Evolutionary conservation across 2,329 filamentous ascomycete species (phyloP).

Genomic region (Sporothrix sp.): DNA sequence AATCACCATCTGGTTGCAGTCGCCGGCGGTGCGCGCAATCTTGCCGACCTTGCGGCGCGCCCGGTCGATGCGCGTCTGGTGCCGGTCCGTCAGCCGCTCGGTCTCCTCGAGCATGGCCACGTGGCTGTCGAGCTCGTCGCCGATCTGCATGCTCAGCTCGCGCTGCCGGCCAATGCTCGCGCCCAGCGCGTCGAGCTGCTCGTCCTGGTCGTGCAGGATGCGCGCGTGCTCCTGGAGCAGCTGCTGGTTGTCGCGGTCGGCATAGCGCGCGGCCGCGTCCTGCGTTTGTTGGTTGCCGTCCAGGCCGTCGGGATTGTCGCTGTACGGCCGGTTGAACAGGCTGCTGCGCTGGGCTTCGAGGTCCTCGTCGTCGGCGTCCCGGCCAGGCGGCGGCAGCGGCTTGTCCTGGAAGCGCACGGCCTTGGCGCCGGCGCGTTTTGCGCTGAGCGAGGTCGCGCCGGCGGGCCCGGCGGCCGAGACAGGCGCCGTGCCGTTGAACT

Average conservation of each 20-base stretch:
- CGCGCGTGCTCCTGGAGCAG: constrained; percentile 76
- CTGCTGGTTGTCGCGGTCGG: constrained; percentile 64
- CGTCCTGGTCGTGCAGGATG: constrained; percentile 81
- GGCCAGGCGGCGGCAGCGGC: constrained; percentile 45
- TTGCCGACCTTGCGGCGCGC: constrained; percentile 63
- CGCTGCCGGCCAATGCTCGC: constrained; percentile 79
- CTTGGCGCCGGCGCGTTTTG: constrained; percentile 46
- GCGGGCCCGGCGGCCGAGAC: constrained; percentile 30
- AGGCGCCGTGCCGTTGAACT: constrained; percentile 60
- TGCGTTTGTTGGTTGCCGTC: constrained; percentile 52
- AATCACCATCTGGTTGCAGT: constrained; percentile 78
- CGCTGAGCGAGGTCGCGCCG: constrained; percentile 21
- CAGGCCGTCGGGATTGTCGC: constrained; percentile 58
- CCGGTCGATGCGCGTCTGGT: constrained; percentile 64
- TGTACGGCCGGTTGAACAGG: constrained; percentile 49
- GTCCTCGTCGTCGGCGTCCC: constrained; percentile 28
- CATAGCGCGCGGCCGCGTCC: constrained; percentile 17
- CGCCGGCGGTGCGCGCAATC: constrained; percentile 63
- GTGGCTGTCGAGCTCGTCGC: constrained; percentile 88
- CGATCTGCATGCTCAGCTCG: constrained; percentile 90
- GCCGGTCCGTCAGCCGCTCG: constrained; percentile 71
- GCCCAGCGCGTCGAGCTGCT: constrained; percentile 82
- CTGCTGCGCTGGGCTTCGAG: constrained; percentile 25
- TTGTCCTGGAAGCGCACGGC: constrained; percentile 76
- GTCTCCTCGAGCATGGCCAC: constrained; percentile 83